These are phyloP conservation scores for Atkinsonella texensis DNA, from an alignment of 2,329 filamentous ascomycete species.

Conservation along the genomic window DNA sequence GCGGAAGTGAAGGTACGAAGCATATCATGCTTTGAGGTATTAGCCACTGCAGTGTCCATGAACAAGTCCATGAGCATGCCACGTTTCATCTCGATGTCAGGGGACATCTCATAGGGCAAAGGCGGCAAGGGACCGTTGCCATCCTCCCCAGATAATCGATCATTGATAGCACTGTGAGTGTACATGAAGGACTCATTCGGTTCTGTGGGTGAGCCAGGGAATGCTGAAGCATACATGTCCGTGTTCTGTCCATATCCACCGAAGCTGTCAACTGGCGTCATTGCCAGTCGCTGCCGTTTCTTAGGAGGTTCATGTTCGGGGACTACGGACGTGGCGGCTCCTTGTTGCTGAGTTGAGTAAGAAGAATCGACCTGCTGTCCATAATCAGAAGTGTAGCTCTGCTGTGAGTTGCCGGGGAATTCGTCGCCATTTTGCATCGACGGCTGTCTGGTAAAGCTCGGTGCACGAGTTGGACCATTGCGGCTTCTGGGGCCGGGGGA, in stretches of 20 bases:
- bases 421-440: slow-evolving; percentile 60
- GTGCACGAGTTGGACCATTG: slow-evolving; percentile 52
- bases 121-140: slow-evolving; percentile 51
- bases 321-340: slow-evolving; percentile 24
- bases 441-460: slow-evolving; percentile 59
- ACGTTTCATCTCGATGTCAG: slow-evolving; percentile 68
- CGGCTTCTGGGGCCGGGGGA: slow-evolving; percentile 63
- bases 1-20: slow-evolving; percentile 62
- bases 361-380: slow-evolving; percentile 61
- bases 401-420: slow-evolving; percentile 65
- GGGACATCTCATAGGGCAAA: slow-evolving; percentile 45
- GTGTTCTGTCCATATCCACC: slow-evolving; percentile 38
- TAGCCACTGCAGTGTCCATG: slow-evolving; percentile 57
- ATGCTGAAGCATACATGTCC: slow-evolving; percentile 32
- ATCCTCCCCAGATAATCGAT: slow-evolving; percentile 32
- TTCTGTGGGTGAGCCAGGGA: slow-evolving; percentile 66
- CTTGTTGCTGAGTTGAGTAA: slow-evolving; percentile 51
- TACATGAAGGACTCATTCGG: slow-evolving; percentile 71
- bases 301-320: slow-evolving; percentile 63
- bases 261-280: slow-evolving; percentile 46
- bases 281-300: slow-evolving; percentile 56
- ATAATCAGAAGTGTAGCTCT: slow-evolving; percentile 68
- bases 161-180: slow-evolving; percentile 35
- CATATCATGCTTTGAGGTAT: slow-evolving; percentile 63
- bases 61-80: slow-evolving; percentile 74